These are phyloP conservation scores for Aureobasidium sp. DNA, from an alignment of 2,329 filamentous ascomycete species.

Conservation along the genomic window DNA sequence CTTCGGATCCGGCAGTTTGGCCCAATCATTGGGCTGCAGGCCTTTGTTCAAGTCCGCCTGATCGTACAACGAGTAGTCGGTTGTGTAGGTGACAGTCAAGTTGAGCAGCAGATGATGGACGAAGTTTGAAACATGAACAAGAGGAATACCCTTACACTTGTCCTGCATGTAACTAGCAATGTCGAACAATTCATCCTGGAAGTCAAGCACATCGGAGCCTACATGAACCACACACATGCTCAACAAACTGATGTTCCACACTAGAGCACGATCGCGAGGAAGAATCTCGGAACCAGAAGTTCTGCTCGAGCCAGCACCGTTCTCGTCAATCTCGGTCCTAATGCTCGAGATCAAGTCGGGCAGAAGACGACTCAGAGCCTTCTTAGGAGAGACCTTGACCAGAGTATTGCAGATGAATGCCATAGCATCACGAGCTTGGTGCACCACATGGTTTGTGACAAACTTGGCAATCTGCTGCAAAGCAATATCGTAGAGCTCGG, in stretches of 20 bases:
- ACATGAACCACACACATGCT: conserved; percentile 98
- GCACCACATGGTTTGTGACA: conserved; percentile 86
- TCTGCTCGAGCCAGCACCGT: conserved; percentile 87
- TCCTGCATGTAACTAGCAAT: conserved; percentile 96
- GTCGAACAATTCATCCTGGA: conserved; percentile 80
- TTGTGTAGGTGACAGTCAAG: conserved; percentile 85
- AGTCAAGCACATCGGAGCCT: conserved; percentile 77
- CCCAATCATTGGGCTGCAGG: conserved; percentile 75
- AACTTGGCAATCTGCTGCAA: conserved; percentile 89
- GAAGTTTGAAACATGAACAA: conserved; percentile 94
- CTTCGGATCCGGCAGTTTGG: conserved; percentile 62
- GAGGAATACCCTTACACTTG: conserved; percentile 85
- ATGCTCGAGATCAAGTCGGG: conserved; percentile 88
- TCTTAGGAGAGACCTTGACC: conserved; percentile 91
- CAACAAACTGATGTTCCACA: conserved; percentile 95
- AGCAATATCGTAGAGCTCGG: conserved; percentile 85
- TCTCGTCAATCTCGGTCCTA: conserved; percentile 92
- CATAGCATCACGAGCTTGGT: conserved; percentile 95
- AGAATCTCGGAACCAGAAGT: conserved; percentile 91
- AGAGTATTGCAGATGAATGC: conserved; percentile 95
- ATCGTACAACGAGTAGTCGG: conserved; percentile 83
- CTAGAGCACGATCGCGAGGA: conserved; percentile 80
- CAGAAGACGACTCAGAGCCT: conserved; percentile 82
- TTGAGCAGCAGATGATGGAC: conserved; percentile 95
- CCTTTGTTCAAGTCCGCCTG: conserved; percentile 63